A percentile compares a stretch with the other conserved stretches of the same genome.
These are phyloP conservation scores for Verticillium nubilum DNA, from an alignment of 2,329 filamentous ascomycete species.

Conservation along the genomic window DNA sequence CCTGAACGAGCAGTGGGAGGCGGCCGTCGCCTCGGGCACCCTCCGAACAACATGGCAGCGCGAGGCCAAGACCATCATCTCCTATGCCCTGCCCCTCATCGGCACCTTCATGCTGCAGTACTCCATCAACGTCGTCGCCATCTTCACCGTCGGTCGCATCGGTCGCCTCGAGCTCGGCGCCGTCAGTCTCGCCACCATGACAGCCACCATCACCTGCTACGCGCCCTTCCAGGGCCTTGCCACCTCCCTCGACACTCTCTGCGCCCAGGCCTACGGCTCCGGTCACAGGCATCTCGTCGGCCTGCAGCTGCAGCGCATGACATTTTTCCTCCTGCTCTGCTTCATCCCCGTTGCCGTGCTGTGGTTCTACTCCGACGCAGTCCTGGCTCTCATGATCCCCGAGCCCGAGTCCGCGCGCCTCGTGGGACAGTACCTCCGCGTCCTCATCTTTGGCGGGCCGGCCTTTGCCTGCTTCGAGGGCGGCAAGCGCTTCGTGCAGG, in stretches of 20 bases:
- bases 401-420: conserved; percentile 57
- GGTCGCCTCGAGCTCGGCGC: conserved; percentile 55
- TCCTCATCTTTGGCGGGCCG: conserved; percentile 68
- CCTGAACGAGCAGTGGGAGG: conserved; percentile 74
- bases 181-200: conserved; percentile 59
- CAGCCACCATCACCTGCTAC: conserved; percentile 71
- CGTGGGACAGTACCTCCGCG: conserved; percentile 66
- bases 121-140: conserved; percentile 74
- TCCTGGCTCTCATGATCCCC: conserved; percentile 46
- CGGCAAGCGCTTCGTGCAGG: conserved; percentile 76
- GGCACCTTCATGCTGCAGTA: conserved; percentile 76
- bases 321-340: conserved; percentile 67
- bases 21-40: conserved; percentile 72
- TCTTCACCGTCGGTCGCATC: conserved; percentile 72
- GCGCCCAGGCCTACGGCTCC: conserved; percentile 88
- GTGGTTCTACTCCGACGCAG: conserved; percentile 63
- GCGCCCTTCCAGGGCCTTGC: conserved; percentile 79
- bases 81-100: conserved; percentile 66
- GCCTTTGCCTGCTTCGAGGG: conserved; percentile 73
- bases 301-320: conserved; percentile 75
- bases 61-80: conserved; percentile 73
- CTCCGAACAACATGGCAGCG: conserved; percentile 90
- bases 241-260: conserved; percentile 87
- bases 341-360: conserved; percentile 67
- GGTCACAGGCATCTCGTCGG: conserved; percentile 82